These are phyloP conservation scores for Heritiera littoralis DNA, from an alignment of 345 rosid genomes.

Conservation along the genomic window DNA sequence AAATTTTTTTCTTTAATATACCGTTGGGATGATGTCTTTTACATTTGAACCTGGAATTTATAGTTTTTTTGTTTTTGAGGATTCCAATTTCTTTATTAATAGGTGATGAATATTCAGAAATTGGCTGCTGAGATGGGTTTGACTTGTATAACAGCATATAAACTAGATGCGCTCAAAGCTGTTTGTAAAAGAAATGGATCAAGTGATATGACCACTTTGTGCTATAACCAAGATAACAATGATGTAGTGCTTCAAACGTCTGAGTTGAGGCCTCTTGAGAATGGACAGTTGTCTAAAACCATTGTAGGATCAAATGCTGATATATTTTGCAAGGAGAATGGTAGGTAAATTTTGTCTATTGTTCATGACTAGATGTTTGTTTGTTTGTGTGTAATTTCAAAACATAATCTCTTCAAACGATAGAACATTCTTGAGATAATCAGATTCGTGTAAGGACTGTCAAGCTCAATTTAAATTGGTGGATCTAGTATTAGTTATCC, in stretches of 20 bases:
- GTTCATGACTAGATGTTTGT: neutral
- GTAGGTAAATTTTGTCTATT: conserved; percentile 35
- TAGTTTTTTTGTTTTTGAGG: conserved; percentile 1
- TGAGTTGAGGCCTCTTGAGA: conserved; percentile 34
- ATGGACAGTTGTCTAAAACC: conserved; percentile 32
- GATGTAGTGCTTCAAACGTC: conserved; percentile 34
- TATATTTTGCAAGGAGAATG: conserved; percentile 32
- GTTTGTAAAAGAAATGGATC: conserved; percentile 52
- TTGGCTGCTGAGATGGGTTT: conserved; percentile 87
- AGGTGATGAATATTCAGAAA: conserved; percentile 79
- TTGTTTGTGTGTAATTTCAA: neutral
- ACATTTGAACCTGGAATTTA: neutral
- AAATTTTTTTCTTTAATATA: neutral
- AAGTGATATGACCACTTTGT: conserved; percentile 28
- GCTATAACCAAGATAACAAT: conserved; percentile 26
- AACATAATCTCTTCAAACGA: neutral
- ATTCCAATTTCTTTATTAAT: conserved; percentile 12
- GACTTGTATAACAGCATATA: conserved; percentile 76
- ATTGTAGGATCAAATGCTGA: conserved; percentile 34
- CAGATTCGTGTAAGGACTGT: neutral
- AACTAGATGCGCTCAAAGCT: conserved; percentile 88
- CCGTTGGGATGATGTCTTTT: neutral
- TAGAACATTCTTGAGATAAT: conserved; percentile 4
- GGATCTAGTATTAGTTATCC: neutral
- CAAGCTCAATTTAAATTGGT: neutral